Base-by-base conservation (phyloP, 78 protist genomes). In the Protostelium mycophagum region DNA sequence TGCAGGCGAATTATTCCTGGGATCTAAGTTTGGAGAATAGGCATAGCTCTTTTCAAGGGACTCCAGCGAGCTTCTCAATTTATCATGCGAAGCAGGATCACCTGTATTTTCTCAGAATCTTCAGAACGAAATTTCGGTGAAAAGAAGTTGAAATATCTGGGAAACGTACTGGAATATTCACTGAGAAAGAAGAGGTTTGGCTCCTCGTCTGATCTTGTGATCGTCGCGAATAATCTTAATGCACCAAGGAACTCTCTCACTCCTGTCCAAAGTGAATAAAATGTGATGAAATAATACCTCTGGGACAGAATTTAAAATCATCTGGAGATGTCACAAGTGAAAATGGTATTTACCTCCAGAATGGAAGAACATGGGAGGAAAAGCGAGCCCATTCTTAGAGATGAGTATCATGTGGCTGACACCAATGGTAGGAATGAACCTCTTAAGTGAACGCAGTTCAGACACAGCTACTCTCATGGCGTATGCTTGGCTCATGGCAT, bases 341-440 rank as follows among this genome's bases (percentile, higher is more conserved):
- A 5, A 51, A 51, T 16, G 16, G 16, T 16, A 51, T 51, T 16
- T 16, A 51, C 94, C 94, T 31, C 94, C 94, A 84, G 89, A 85
- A 51, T 92, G 92, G 87, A 92, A 92, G 39, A 92, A 92, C 92
- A 92, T 89, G 28, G 94, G 94, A 38, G 85, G 87, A 34, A 92
- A 85, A 16, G 94, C 91, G 87, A 84, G 84, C 0, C 90, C 90
- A 25, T 85, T 85, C 85, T 73, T 84, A 31, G 86, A 89, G 28
- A 87, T 38, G 29, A 92, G 83, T 0, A 92, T 92, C 0, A 92
- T 85, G 37, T 92, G 89, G 1, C 92, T 91, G 83, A 90, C 89
- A 0, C 94, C 94, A 63, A 92, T 89, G 23, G 88, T 92, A 28
- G 94, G 94, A 83, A 91, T 92, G 85, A 89, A 92, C 83, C 89